Evolutionary conservation across 208 protist species (phyloP).

Genomic region (Phytomonas sp.): DNA sequence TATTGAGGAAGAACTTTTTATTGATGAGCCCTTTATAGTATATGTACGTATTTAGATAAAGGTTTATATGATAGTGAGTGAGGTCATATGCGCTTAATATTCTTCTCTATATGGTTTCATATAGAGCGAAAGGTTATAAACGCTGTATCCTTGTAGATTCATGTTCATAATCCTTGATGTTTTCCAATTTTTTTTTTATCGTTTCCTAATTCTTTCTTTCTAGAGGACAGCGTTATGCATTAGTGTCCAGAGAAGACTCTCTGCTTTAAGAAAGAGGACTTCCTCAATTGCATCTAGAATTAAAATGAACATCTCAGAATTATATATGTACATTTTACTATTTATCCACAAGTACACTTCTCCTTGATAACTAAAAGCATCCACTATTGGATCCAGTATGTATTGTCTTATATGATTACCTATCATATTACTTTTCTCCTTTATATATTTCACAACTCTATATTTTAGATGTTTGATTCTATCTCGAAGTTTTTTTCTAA

Average conservation of each 20-base stretch:
- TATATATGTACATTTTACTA: not conserved
- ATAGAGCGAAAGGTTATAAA: not conserved
- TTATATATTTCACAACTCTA: not conserved
- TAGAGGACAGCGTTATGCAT: not conserved
- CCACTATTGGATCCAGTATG: not conserved
- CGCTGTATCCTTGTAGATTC: constrained; percentile 3
- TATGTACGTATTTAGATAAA: not conserved
- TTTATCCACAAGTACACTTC: not conserved
- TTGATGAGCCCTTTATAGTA: not conserved
- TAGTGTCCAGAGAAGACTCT: not conserved
- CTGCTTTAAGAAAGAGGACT: not conserved
- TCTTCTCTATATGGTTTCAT: not conserved
- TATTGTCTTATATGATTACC: not conserved
- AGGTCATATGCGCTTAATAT: not conserved
- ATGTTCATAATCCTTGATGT: not conserved
- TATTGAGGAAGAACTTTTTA: not conserved
- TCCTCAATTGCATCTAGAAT: not conserved
- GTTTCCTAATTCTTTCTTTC: constrained; percentile 2
- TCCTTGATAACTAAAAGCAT: not conserved
- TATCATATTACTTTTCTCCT: not conserved
- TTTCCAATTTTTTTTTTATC: not conserved
- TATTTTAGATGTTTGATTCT: not conserved
- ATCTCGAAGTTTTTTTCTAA: not conserved
- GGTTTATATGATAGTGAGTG: not conserved
- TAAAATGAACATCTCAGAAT: not conserved